Evolutionary conservation across 129 eudicot genomes (phyloP), one percentile per base, ranked within the genome.

Genomic region (Flaveria brownii): DNA sequence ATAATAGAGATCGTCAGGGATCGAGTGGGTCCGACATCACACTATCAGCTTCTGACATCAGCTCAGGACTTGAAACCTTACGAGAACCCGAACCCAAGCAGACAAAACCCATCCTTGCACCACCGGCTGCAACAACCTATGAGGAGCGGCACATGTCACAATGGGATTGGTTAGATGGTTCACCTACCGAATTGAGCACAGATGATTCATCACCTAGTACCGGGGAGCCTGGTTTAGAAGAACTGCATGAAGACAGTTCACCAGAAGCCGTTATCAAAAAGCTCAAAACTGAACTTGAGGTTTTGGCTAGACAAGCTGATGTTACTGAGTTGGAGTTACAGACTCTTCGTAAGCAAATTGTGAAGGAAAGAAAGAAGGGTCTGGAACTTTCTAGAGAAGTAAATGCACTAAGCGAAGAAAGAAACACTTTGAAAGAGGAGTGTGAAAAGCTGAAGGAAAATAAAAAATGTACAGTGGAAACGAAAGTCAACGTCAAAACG

Each of bases 21-120:
- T 94, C 97, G 9, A 87, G 78, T 81, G 92, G 87, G 80, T 95
- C 99, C 17, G 99, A 91, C 72, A 63, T 89, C 70, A 94, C 99
- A 36, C 54, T 87, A 71, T 89, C 97, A 23, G 93, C 94, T 75
- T 86, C 89, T 17, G 96, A 82, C 28, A 87, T 88, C 89, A 83
- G 89, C 78, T 86, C 93, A 12, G 89, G 86, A 45, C 82, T 84
- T 30, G 83, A 90, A 60, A 79, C 86, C 25, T 90, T 87, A 18
- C 82, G 72, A 79, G 87, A 87, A 68, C 75, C 79, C 45, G 85
- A 77, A 33, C 33, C 62, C 39, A 86, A 78, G 74, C 80, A 71
- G 30, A 74, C 77, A 25, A 60, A 60, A 43, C 75, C 61, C 41
- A 60, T 67, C 22, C 86, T 73, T 51, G 88, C 81, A 30, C 74